phyloP scores from a whole-genome alignment of 75 land plant genomes.

The Sequoia sempervirens region DNA sequence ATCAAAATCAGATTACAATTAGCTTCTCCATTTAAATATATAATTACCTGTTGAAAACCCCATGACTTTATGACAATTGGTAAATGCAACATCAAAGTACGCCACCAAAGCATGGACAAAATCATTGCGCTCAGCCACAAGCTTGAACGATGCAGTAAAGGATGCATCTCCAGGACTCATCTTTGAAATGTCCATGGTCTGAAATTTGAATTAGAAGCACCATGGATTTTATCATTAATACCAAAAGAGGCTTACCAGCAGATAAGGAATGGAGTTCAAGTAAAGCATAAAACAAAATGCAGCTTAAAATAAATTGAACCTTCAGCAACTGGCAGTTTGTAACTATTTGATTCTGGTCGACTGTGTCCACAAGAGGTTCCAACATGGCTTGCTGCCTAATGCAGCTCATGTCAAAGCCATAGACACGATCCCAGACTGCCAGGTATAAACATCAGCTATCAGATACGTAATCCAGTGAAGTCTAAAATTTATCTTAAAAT shows the following conservation, averaged over 20 bases:
- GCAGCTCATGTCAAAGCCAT: conserved; percentile 99
- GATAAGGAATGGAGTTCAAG: neutral
- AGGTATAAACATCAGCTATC: neutral
- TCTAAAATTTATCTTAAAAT: neutral
- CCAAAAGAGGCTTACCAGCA: neutral
- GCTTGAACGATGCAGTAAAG: conserved; percentile 92
- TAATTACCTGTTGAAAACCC: conserved; percentile 92
- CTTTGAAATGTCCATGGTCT: conserved; percentile 97
- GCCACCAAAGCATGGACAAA: conserved; percentile 97
- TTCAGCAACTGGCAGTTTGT: conserved; percentile 83
- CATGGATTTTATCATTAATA: conserved; percentile 1
- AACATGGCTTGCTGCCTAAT: conserved; percentile 91
- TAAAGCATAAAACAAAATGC: neutral
- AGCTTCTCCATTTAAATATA: neutral
- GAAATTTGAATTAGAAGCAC: conserved; percentile 50
- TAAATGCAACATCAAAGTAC: conserved; percentile 93
- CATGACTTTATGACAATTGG: conserved; percentile 86
- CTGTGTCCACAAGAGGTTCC: conserved; percentile 97
- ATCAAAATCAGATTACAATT: neutral
- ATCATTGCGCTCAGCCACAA: conserved; percentile 86
- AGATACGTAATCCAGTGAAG: neutral
- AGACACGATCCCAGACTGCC: conserved; percentile 87
- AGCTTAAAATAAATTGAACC: conserved; percentile 28
- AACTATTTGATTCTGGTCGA: conserved; percentile 89
- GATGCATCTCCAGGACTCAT: conserved; percentile 95